Conservation (phyloP, 2,329 filamentous ascomycete species). For the Westerdykella aurantiaca region DNA sequence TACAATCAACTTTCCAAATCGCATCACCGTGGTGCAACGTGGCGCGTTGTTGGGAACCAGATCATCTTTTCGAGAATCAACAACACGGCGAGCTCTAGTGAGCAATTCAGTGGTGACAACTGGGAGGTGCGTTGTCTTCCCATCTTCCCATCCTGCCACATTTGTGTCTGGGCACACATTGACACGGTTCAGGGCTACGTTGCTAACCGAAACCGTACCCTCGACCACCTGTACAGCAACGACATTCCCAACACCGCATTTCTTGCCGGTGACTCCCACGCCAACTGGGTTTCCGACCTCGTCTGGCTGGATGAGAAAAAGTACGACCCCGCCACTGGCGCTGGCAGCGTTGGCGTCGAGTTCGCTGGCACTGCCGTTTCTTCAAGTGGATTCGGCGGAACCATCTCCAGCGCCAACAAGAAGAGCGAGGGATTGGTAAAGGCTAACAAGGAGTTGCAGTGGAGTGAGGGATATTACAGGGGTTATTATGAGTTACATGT, state of each 20-base stretch:
- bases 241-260: slow-evolving; percentile 66
- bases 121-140: neutral
- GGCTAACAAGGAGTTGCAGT: slow-evolving; percentile 59
- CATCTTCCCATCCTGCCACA: too few relatives aligned
- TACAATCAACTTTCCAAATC: slow-evolving; percentile 47
- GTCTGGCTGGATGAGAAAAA: slow-evolving; percentile 38
- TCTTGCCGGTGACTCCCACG: slow-evolving; percentile 63
- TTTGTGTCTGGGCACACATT: slow-evolving; percentile 41
- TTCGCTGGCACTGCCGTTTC: slow-evolving; percentile 61
- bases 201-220: slow-evolving; percentile 63
- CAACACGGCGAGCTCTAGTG: slow-evolving; percentile 12
- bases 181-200: slow-evolving; percentile 50
- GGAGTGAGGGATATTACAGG: slow-evolving; percentile 66
- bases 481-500: slow-evolving; percentile 64
- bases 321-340: slow-evolving; percentile 35
- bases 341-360: slow-evolving; percentile 40
- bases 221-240: slow-evolving; percentile 59
- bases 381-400: slow-evolving; percentile 53
- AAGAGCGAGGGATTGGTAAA: slow-evolving; percentile 18
- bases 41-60: slow-evolving; percentile 66
- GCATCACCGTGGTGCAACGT: slow-evolving; percentile 55
- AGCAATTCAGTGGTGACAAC: neutral
- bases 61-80: slow-evolving; percentile 39
- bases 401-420: slow-evolving; percentile 45
- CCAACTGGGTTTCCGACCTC: slow-evolving; percentile 49